These are phyloP conservation scores for Pelargonium cotyledonis DNA, from an alignment of 441 rosid genomes.

Conservation along the genomic window DNA sequence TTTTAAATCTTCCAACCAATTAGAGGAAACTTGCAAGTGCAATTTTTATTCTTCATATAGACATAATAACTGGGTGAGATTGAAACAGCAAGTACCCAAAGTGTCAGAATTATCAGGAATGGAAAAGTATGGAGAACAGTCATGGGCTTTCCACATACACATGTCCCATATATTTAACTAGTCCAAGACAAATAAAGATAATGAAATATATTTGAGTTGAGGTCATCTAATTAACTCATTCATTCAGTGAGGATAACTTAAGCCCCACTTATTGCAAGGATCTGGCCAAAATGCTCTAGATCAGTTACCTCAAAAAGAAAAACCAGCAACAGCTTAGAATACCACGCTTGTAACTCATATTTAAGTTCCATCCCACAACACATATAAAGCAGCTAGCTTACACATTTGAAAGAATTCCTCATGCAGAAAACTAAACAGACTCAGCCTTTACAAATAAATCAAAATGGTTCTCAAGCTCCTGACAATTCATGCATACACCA, in stretches of 20 bases:
- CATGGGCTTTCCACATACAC: not conserved
- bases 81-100: not conserved
- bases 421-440: not conserved
- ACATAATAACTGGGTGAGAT: not conserved
- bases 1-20: not conserved
- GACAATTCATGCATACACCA: not conserved
- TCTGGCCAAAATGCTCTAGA: constrained; percentile 15
- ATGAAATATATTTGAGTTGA: not conserved
- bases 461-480: not conserved
- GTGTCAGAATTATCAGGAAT: not conserved
- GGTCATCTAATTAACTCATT: not conserved
- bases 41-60: not conserved
- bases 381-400: constrained; percentile 18
- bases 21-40: not conserved
- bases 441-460: not conserved
- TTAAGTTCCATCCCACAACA: constrained; percentile 24
- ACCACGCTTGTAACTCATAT: constrained; percentile 20
- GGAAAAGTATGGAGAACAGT: not conserved
- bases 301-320: constrained; percentile 29
- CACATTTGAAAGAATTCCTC: not conserved
- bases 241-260: not conserved
- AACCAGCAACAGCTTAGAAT: constrained; percentile 16
- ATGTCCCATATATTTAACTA: not conserved
- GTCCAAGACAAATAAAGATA: not conserved
- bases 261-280: constrained; percentile 17